Percentiles rank a stretch among this genome's conserved stretches.
These are phyloP conservation scores for Acorus gramineus DNA, from an alignment of 106 monocot species.

Conservation along the genomic window DNA sequence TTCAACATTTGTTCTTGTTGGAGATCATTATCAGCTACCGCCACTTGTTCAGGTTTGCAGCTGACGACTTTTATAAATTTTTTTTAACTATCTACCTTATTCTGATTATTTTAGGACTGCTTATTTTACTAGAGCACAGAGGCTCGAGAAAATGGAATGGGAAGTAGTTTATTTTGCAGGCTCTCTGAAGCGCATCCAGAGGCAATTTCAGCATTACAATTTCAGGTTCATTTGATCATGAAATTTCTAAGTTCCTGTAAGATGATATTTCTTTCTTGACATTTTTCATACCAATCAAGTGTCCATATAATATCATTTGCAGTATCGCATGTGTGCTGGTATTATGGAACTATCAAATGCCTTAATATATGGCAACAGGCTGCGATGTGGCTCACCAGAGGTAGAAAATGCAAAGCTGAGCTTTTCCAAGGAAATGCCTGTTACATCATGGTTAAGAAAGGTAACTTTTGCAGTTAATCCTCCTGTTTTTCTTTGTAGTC, in stretches of 20 bases:
- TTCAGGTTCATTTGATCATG: constrained; percentile 48
- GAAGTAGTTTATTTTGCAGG: constrained; percentile 82
- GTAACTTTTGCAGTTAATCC: no score
- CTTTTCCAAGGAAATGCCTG: constrained; percentile 24
- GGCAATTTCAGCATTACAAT: constrained; percentile 83
- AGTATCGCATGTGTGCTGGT: constrained; percentile 93
- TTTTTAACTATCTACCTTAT: background rate
- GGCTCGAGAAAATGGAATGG: constrained; percentile 90
- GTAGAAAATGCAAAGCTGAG: constrained; percentile 70
- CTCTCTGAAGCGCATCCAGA: constrained; percentile 96
- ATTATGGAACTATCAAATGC: constrained; percentile 96
- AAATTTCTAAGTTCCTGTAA: background rate
- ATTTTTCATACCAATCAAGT: background rate
- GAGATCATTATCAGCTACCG: constrained; percentile 97
- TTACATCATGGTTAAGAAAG: constrained; percentile 58
- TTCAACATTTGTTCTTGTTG: constrained; percentile 91
- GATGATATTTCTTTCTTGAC: background rate
- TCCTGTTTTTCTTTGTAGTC: no score
- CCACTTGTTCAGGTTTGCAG: constrained; percentile 77
- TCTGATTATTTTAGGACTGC: background rate
- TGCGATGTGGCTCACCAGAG: constrained; percentile 83
- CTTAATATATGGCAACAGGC: constrained; percentile 84
- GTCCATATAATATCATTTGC: constrained; percentile 14
- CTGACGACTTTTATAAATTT: background rate
- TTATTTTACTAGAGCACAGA: constrained; percentile 60